A percentile compares a stretch with the other conserved stretches of the same genome.
Conservation (phyloP, 805 yeast species). For the Candida andamanensis region DNA sequence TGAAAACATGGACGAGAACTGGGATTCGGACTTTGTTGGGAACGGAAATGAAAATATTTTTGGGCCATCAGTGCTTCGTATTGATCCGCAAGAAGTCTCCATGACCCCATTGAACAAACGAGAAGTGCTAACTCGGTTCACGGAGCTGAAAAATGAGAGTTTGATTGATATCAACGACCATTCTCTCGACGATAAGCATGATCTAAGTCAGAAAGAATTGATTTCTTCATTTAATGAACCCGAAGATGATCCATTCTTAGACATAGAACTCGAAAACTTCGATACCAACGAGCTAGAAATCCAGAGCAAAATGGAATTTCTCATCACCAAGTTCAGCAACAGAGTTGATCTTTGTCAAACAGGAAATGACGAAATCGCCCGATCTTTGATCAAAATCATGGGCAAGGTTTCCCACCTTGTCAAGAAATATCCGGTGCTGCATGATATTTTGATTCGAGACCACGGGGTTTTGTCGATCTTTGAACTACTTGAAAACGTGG, state of each 20-base stretch:
- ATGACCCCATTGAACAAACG: constrained; percentile 13
- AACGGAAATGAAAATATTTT: too few relatives aligned
- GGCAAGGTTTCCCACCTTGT: constrained; percentile 35
- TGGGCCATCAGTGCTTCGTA: constrained; percentile 14
- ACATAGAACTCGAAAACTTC: constrained; percentile 33
- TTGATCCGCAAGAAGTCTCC: neutral
- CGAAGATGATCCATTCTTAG: constrained; percentile 33
- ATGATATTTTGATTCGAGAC: constrained; percentile 34
- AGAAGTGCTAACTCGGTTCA: constrained; percentile 26
- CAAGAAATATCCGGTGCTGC: constrained; percentile 36
- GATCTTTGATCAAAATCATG: constrained; percentile 28
- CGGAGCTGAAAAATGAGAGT: constrained; percentile 21
- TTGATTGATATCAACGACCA: constrained; percentile 9
- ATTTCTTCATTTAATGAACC: constrained; percentile 13
- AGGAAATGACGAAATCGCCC: constrained; percentile 26
- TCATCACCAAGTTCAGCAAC: constrained; percentile 26
- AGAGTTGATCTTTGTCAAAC: constrained; percentile 26
- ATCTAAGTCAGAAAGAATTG: neutral
- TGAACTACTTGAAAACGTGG: constrained; percentile 33
- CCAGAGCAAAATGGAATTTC: constrained; percentile 35
- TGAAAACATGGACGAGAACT: constrained; percentile 28
- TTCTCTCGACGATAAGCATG: constrained; percentile 1
- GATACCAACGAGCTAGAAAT: constrained; percentile 39
- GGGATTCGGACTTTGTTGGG: constrained; percentile 35
- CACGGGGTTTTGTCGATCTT: constrained; percentile 37